Conservation (phyloP, 495 filamentous ascomycete genomes). For the Penicillium antarcticum region DNA sequence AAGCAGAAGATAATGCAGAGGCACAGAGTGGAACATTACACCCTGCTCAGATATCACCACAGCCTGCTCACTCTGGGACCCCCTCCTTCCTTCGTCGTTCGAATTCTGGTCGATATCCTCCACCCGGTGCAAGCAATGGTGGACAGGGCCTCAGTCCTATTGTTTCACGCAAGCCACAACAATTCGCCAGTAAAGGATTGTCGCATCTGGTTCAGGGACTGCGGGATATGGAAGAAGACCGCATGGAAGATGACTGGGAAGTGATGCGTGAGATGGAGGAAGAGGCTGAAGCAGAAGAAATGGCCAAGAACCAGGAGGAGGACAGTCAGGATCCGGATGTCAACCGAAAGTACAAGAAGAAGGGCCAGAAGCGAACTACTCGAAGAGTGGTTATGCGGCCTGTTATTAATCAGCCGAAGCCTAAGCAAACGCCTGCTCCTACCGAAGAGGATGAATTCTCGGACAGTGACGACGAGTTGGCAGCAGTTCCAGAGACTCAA, state of each 20-base stretch:
- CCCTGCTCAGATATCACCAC: conserved; percentile 8
- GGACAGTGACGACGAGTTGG: conserved; percentile 30
- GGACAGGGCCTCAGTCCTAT: conserved; percentile 39
- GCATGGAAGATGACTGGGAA: conserved; percentile 74
- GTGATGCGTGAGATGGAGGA: conserved; percentile 77
- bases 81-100: conserved; percentile 72
- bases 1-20: conserved; percentile 18
- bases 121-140: conserved; percentile 10
- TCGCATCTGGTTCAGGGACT: conserved; percentile 77
- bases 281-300: conserved; percentile 36
- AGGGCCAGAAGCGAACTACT: conserved; percentile 86
- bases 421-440: conserved; percentile 19
- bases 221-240: conserved; percentile 75
- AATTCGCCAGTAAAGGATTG: conserved; percentile 67
- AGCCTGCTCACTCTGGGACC: conserved; percentile 44
- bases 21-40: conserved; percentile 22
- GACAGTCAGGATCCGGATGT: conserved; percentile 60
- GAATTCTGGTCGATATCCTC: conserved; percentile 28
- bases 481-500: conserved; percentile 35
- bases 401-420: conserved; percentile 36
- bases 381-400: conserved; percentile 71
- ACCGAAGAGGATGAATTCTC: conserved; percentile 20
- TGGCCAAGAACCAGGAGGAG: conserved; percentile 47
- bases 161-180: conserved; percentile 54
- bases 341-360: conserved; percentile 79